Percentiles rank a stretch among this genome's conserved stretches.
These are phyloP conservation scores for Catenaria anguillulae DNA, from an alignment of 371 early-diverging fungal species.

Conservation along the genomic window DNA sequence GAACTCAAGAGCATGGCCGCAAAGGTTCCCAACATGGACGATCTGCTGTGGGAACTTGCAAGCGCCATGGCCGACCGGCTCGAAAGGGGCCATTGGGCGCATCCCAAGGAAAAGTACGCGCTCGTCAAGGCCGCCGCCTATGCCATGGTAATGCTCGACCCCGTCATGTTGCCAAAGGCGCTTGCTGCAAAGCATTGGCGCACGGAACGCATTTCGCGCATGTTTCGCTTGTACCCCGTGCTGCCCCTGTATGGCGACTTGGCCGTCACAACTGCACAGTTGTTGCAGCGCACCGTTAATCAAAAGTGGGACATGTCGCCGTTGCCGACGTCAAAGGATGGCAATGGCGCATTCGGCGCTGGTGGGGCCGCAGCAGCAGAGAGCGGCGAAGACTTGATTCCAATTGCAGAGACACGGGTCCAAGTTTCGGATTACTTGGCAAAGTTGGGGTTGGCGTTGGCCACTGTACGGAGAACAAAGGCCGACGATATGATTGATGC, in stretches of 20 bases:
- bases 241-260: slow-evolving; percentile 32
- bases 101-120: slow-evolving; percentile 15
- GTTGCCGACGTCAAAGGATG: slow-evolving; percentile 22
- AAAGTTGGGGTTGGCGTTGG: slow-evolving; percentile 9
- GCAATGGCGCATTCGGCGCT: no score
- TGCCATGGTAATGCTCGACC: slow-evolving; percentile 20
- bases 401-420: background rate
- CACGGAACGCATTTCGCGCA: slow-evolving; percentile 21
- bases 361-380: no score
- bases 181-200: slow-evolving; percentile 23
- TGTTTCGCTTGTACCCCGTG: slow-evolving; percentile 19
- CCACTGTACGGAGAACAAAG: slow-evolving; percentile 3
- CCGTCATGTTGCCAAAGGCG: slow-evolving; percentile 13
- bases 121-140: slow-evolving; percentile 28
- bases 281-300: slow-evolving; percentile 20
- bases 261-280: slow-evolving; percentile 15
- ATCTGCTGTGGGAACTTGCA: slow-evolving; percentile 25
- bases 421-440: slow-evolving; percentile 14
- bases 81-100: slow-evolving; percentile 15
- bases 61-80: slow-evolving; percentile 14
- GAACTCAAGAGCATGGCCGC: slow-evolving; percentile 17
- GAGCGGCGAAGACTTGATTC: background rate
- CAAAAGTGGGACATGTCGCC: slow-evolving; percentile 2
- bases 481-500: background rate
- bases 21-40: slow-evolving; percentile 19